Evolutionary conservation across 108 stramenopile genomes (phyloP), one percentile per base, ranked within the genome.

Genomic region (Cyclostephanos tholiformis): DNA sequence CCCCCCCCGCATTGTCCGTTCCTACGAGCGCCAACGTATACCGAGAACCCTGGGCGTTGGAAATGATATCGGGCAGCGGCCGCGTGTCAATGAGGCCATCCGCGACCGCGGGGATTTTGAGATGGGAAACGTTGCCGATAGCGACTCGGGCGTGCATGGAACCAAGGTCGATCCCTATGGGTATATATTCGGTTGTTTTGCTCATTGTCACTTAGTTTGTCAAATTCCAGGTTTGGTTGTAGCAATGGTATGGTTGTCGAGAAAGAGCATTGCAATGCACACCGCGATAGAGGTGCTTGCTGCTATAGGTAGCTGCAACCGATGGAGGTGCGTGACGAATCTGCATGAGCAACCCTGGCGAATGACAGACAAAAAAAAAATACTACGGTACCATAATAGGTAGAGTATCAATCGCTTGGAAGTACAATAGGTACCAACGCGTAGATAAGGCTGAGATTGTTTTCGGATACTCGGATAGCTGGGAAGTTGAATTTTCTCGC

Each of bases 81-180:
- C 61, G 46, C 14, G 69, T 75, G 67, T 75, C 78, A 2, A 51
- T 53, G 49, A 66, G 48, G 14, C 74, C 82, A 20, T 69, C 36
- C 32, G 52, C 46, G 16, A 73, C 44, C 20, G 26, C 53, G 16
- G 77, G 74, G 69, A n/a, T 52, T 52, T 68, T 77, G 6, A 67
- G 64, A 38, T 82, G 71, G 36, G 50, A 39, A n/a, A 70, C 43
- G 41, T 79, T 79, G 13, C 78, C 76, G 22, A 83, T 77, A n/a
- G 82, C 82, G 38, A 83, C 71, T 50, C 82, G 66, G 26, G 82
- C 82, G 51, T 83, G 82, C 6, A 83, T 67, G 30, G 78, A 75
- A 43, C 82, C 82, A 29, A 83, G 73, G 57, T 83, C 82, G 51
- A 83, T 83, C n/a, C 82, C 82, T 12, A 83, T 65, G 41, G 82